A percentile compares a stretch with the other conserved stretches of the same genome.
These are phyloP conservation scores for Lenzites betulinus DNA, from an alignment of 768 basidiomycete genomes.

Conservation along the genomic window DNA sequence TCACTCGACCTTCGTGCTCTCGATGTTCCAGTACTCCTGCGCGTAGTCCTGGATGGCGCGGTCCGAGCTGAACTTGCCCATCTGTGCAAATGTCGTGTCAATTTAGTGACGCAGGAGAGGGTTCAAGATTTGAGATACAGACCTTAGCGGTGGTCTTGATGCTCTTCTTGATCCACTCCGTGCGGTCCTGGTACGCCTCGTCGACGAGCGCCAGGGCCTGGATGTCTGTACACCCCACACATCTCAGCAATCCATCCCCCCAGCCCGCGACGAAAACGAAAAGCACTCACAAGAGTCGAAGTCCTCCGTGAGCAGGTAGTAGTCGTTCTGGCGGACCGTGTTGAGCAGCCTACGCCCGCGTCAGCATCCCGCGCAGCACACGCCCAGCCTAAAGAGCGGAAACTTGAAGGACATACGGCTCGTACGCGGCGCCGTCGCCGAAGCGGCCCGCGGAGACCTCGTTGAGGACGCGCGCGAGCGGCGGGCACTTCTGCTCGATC, in stretches of 20 bases:
- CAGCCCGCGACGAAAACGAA: neutral
- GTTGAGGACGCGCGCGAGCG: conserved; percentile 77
- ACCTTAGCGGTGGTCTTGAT: conserved; percentile 82
- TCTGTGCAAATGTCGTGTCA: conserved; percentile 50
- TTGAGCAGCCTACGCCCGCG: conserved; percentile 55
- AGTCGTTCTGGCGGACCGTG: conserved; percentile 74
- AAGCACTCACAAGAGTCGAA: conserved; percentile 80
- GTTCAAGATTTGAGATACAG: neutral
- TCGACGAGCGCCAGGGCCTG: conserved; percentile 86
- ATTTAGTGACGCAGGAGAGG: neutral
- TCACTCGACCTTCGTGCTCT: conserved; percentile 27
- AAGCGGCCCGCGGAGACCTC: conserved; percentile 78
- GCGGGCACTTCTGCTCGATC: conserved; percentile 81
- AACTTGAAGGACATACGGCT: conserved; percentile 62
- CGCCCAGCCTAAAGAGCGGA: too few species aligned
- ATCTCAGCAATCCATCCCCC: neutral
- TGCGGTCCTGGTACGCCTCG: conserved; percentile 78
- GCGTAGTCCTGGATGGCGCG: conserved; percentile 92
- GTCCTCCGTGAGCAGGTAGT: conserved; percentile 87
- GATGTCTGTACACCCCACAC: conserved; percentile 54
- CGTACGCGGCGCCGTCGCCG: conserved; percentile 79
- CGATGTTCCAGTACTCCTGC: conserved; percentile 48
- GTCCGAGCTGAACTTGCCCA: conserved; percentile 98
- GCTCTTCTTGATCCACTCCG: conserved; percentile 91
- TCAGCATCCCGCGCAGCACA: neutral